A percentile compares a stretch with the other conserved stretches of the same genome.
Conservation (phyloP, 192 early-diverging fungal genomes). For the Coemansia sp. region DNA sequence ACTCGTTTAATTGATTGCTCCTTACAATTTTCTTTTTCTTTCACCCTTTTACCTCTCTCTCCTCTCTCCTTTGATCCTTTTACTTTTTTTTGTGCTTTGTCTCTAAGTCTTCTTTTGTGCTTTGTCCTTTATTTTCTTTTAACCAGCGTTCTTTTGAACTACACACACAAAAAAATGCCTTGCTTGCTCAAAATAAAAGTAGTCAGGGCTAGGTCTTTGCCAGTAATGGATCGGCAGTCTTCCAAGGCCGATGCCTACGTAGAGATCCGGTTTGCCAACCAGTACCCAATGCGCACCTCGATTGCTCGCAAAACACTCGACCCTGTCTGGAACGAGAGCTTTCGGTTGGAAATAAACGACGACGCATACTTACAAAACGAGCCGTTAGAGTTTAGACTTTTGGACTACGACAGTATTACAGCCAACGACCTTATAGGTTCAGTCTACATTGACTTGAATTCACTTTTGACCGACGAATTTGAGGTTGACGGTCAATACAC, state of each 20-base stretch:
- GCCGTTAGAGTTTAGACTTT: slow-evolving; percentile 73
- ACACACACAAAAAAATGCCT: no score
- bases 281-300: slow-evolving; percentile 65
- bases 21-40: no score
- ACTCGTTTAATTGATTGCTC: no score
- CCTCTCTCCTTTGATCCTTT: no score
- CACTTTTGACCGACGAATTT: slow-evolving; percentile 70
- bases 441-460: slow-evolving; percentile 78
- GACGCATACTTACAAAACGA: slow-evolving; percentile 82
- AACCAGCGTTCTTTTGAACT: no score
- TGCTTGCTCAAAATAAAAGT: slow-evolving; percentile 79
- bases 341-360: slow-evolving; percentile 75
- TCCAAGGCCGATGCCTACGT: slow-evolving; percentile 85
- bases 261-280: slow-evolving; percentile 74
- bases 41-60: no score
- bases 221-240: slow-evolving; percentile 81
- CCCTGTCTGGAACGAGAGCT: slow-evolving; percentile 83
- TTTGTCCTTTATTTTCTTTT: no score
- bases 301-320: slow-evolving; percentile 73
- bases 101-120: no score
- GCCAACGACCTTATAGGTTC: slow-evolving; percentile 77
- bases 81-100: no score
- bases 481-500: slow-evolving; percentile 10
- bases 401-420: slow-evolving; percentile 77
- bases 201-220: slow-evolving; percentile 70